Evolutionary conservation across 2,329 filamentous ascomycete species (phyloP), one percentile per base, ranked within the genome.

Genomic region (Colletotrichum abscissum): DNA sequence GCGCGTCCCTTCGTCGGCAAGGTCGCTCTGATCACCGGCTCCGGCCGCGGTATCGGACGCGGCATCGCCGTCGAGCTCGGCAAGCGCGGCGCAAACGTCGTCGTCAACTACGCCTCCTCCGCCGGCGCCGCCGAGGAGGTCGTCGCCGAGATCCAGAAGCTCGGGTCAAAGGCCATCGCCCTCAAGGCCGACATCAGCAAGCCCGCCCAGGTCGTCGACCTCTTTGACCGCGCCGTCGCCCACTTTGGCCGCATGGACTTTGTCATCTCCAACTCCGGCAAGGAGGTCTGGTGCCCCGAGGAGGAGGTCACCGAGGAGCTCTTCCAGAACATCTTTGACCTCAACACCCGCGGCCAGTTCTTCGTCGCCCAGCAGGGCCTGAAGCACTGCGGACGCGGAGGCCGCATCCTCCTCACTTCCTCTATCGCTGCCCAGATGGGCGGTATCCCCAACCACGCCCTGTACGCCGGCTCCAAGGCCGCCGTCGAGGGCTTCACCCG

Each of bases 321-420:
- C 76, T 94, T 90, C 83, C 91, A 93, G 82, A 87, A 91, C 77
- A 91, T 93, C 76, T 93, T 94, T 85, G 90, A 90, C 85, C 86
- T 94, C 78, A 94, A 94, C 85, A 88, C 90, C 73, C 87, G 91
- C 54, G 92, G 91, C 59, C 92, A 94, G 83, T 94, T 94, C 86
- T 94, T 95, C 81, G 92, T 95, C 65, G 93, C 92, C 24, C 92
- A 94, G 84, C 91, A 93, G 71, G 93, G 90, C 7, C 92, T 93
- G 82, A 92, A 92, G 84, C 86, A 94, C 83, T 88, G 94, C 75
- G 88, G 92, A 79, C 86, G 89, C 57, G 91, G 93, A 70, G 93
- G 93, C 38, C 88, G 93, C 58, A 89, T 95, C 77, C 90, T 95
- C 78, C 87, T 95, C 68, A 94, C 93, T 86, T 91, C 88, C 46